Evolutionary conservation across 768 basidiomycete species (phyloP), one percentile per base, ranked within the genome.

Genomic region (Psilocybe subaeruginosa): DNA sequence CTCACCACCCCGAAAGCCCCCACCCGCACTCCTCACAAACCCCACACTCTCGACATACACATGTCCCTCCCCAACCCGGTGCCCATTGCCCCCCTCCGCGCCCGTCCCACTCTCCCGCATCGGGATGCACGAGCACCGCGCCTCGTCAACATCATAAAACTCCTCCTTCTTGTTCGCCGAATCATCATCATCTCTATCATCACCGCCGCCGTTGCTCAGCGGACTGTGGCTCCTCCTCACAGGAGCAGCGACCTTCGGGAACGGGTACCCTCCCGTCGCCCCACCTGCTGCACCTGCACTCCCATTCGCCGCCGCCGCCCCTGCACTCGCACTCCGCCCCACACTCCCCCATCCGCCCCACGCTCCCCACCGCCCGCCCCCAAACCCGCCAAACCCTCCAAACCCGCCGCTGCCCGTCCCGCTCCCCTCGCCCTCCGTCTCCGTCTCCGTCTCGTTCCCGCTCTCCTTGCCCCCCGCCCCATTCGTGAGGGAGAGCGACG

Each of bases 401-500:
- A 53, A n/a, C 27, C 66, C 66, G 37, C 37, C 48, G 7, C 58
- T 51, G 8, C 37, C 64, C 43, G 54, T 56, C 12, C 59, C 61
- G 2, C 64, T 63, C 7, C 60, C 64, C 62, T 75, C 74, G 8
- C 74, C 74, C 51, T 76, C 74, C 8, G 70, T 74, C 62, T 80
- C 82, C 1, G 76, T 79, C 56, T 58, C 61, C 56, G 51, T 50
- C 14, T 51, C 56, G 0, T n/a, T 31, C 1, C 56, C 57, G 16
- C n/a, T 35, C 41, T 14, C 35, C 12, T 19, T 39, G 27, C 49
- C 57, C 14, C 23, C 23, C 1, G 23, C 11, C 3, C 58, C 11
- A 2, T 23, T 23, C 0, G 61, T 47, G 1, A 58, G 65, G 29
- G 61, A 89, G 79, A 76, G 76, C 82, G 60, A 64, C 49, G 84